phyloP scores from a whole-genome alignment of 106 monocot genomes.

The Posidonia australis region DNA sequence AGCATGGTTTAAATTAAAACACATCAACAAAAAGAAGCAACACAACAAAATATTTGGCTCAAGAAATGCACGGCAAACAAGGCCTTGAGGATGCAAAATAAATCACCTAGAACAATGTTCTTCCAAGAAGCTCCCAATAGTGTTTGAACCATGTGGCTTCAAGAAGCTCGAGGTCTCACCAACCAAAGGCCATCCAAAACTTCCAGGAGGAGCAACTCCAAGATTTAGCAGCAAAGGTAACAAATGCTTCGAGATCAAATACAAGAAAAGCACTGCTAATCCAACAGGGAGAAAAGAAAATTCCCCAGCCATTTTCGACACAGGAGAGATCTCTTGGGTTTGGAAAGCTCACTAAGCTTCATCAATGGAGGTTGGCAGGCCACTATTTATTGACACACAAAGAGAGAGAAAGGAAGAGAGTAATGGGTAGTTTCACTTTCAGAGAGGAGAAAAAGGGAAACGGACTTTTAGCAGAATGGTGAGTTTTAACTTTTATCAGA shows the following conservation, averaged over 20 bases:
- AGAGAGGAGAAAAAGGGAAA: not conserved
- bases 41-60: not conserved
- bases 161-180: conserved; percentile 74
- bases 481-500: not conserved
- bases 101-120: conserved; percentile 51
- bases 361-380: not conserved
- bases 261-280: not conserved
- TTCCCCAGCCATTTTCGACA: not conserved
- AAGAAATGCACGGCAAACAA: too few relatives aligned
- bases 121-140: conserved; percentile 53
- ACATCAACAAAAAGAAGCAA: too few relatives aligned
- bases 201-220: conserved; percentile 42
- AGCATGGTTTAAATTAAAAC: too few relatives aligned
- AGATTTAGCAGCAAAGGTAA: not conserved
- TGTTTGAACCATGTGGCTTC: conserved; percentile 43
- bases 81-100: too few relatives aligned
- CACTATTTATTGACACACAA: conserved; percentile 4
- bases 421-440: too few relatives aligned
- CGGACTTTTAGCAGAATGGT: not conserved
- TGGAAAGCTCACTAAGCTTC: not conserved
- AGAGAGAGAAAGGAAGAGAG: not conserved
- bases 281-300: not conserved
- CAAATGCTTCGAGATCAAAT: conserved; percentile 6
- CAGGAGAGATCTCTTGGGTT: not conserved
- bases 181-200: conserved; percentile 78